These are phyloP conservation scores for Gastrolobium bilobum DNA, from an alignment of 306 rosid genomes.

Conservation along the genomic window DNA sequence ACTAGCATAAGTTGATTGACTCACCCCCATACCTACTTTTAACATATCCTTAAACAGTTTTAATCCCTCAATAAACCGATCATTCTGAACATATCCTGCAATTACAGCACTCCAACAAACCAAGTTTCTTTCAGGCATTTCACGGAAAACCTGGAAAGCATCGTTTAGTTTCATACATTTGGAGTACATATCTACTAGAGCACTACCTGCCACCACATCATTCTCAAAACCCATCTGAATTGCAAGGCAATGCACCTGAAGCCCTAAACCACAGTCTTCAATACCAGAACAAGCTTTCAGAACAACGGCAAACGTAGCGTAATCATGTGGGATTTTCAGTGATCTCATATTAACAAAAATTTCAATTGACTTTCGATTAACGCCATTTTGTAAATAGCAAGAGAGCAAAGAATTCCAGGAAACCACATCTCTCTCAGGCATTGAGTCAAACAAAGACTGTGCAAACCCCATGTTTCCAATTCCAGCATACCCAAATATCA, in stretches of 20 bases:
- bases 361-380: conserved; percentile 47
- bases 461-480: conserved; percentile 63
- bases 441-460: conserved; percentile 62
- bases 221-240: conserved; percentile 67
- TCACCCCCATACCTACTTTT: conserved; percentile 69
- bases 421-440: conserved; percentile 79
- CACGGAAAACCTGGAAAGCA: conserved; percentile 65
- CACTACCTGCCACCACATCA: conserved; percentile 79
- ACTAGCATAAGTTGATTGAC: conserved; percentile 91
- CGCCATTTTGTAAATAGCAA: conserved; percentile 66
- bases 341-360: conserved; percentile 65
- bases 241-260: conserved; percentile 74
- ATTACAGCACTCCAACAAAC: conserved; percentile 86
- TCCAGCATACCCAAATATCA: conserved; percentile 75
- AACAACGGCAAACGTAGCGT: conserved; percentile 68
- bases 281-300: conserved; percentile 69
- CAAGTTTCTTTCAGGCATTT: conserved; percentile 72
- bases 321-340: conserved; percentile 57
- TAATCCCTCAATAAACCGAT: conserved; percentile 62
- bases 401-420: conserved; percentile 89
- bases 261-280: conserved; percentile 68
- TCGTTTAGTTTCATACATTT: conserved; percentile 64
- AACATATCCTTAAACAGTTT: conserved; percentile 75
- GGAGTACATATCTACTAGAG: conserved; percentile 82
- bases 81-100: conserved; percentile 86